Conservation (phyloP, 1,284 basidiomycete species). For the Omphalotus olearius region DNA sequence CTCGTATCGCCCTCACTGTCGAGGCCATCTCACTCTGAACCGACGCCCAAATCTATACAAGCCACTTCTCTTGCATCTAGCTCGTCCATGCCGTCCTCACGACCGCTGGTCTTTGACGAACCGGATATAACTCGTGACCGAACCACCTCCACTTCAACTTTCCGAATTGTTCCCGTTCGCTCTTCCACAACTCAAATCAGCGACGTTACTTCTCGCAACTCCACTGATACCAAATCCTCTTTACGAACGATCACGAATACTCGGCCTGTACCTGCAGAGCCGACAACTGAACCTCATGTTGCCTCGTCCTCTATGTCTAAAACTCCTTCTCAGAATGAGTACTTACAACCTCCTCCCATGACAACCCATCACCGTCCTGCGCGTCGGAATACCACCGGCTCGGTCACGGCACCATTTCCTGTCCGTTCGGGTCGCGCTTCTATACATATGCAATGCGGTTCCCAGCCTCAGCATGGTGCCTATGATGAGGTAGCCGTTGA, state of each 20-base stretch:
- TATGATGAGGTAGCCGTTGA: conserved; percentile 49
- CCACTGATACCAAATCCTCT: conserved; percentile 43
- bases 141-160: conserved; percentile 12
- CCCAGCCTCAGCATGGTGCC: conserved; percentile 4
- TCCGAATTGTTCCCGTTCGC: conserved; percentile 12
- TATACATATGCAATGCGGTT: conserved; percentile 9
- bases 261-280: conserved; percentile 24
- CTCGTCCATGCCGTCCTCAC: no score
- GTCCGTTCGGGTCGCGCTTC: background rate
- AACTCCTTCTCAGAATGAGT: conserved; percentile 36
- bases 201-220: conserved; percentile 27
- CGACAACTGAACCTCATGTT: conserved; percentile 14
- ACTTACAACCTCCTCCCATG: conserved; percentile 44
- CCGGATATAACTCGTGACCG: background rate
- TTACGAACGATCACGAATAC: conserved; percentile 8
- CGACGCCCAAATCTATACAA: background rate
- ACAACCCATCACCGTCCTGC: conserved; percentile 33
- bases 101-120: no score
- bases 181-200: no score
- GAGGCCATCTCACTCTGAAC: background rate
- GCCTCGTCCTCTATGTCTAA: conserved; percentile 15
- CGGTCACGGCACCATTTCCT: conserved; percentile 4
- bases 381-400: conserved; percentile 41
- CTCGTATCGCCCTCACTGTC: conserved; percentile 15
- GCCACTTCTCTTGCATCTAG: no score